A percentile compares a stretch with the other conserved stretches of the same genome.
Conservation (phyloP, 495 filamentous ascomycete species). For the Aspergillus steynii region DNA sequence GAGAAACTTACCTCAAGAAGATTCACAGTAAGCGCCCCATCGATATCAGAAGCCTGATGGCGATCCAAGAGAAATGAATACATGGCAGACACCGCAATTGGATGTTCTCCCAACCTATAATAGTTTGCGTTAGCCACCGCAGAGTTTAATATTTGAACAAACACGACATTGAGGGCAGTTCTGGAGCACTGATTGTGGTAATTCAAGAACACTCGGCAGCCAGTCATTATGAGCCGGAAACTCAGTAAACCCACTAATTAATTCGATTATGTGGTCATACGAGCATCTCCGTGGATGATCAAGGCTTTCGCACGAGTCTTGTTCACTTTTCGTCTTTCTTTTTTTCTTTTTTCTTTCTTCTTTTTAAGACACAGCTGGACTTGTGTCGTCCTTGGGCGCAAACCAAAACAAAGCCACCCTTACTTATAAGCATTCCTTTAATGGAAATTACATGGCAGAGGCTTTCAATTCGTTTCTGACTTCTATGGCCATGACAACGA, state of each 20-base stretch:
- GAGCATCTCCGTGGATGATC: neutral
- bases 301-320: neutral
- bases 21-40: conserved; percentile 60
- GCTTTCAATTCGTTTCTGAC: conserved; percentile 36
- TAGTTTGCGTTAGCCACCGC: conserved; percentile 31
- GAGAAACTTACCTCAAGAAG: conserved; percentile 56
- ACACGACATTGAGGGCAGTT: neutral
- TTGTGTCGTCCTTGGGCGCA: conserved; percentile 14
- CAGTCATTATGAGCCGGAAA: conserved; percentile 2
- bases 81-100: conserved; percentile 53
- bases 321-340: neutral
- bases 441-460: conserved; percentile 35
- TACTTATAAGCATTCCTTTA: conserved; percentile 34
- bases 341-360: conserved; percentile 29
- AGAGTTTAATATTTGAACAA: neutral
- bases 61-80: conserved; percentile 68
- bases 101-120: conserved; percentile 58
- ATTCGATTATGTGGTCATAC: conserved; percentile 4
- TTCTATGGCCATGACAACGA: conserved; percentile 35
- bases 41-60: conserved; percentile 63
- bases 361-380: conserved; percentile 29
- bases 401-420: conserved; percentile 16
- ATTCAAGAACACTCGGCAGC: neutral
- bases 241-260: conserved; percentile 1
- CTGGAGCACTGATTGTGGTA: neutral